Conservation (phyloP, 768 basidiomycete species). For the Tulasnella sp. region DNA sequence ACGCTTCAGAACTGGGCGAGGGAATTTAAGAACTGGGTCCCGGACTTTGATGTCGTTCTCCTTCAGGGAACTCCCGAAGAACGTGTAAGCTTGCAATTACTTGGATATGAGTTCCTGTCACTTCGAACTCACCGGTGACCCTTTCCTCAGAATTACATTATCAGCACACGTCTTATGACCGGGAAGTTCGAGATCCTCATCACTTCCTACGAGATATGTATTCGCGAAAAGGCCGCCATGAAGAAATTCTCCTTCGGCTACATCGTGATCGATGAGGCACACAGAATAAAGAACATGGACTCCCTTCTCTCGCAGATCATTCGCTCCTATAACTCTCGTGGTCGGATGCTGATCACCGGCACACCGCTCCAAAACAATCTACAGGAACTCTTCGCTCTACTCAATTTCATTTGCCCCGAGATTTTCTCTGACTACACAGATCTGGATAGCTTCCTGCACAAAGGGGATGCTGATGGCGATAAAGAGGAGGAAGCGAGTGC, state of each 20-base stretch:
- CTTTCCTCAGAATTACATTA: too few species aligned
- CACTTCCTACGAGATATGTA: constrained; percentile 93
- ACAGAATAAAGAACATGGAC: constrained; percentile 98
- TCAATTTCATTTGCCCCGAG: constrained; percentile 96
- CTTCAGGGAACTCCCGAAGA: constrained; percentile 87
- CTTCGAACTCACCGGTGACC: constrained; percentile 28
- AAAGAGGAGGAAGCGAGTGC: constrained; percentile 72
- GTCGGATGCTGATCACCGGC: constrained; percentile 87
- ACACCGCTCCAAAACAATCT: constrained; percentile 95
- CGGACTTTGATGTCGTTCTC: constrained; percentile 70
- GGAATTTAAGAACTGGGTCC: constrained; percentile 86
- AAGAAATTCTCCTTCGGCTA: constrained; percentile 97
- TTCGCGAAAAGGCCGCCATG: constrained; percentile 85
- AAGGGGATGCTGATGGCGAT: constrained; percentile 53
- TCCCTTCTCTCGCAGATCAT: constrained; percentile 93
- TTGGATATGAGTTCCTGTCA: neutral
- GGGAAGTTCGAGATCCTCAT: constrained; percentile 90
- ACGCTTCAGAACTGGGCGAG: constrained; percentile 95
- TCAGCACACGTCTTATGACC: constrained; percentile 61
- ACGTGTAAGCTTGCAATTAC: constrained; percentile 39
- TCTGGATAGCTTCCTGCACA: constrained; percentile 87
- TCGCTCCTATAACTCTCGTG: constrained; percentile 76
- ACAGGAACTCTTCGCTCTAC: constrained; percentile 83
- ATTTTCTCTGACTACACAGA: constrained; percentile 88
- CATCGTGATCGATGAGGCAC: constrained; percentile 96